Evolutionary conservation across 768 basidiomycete genomes (phyloP).

Genomic region (Tephrocybe sp.): DNA sequence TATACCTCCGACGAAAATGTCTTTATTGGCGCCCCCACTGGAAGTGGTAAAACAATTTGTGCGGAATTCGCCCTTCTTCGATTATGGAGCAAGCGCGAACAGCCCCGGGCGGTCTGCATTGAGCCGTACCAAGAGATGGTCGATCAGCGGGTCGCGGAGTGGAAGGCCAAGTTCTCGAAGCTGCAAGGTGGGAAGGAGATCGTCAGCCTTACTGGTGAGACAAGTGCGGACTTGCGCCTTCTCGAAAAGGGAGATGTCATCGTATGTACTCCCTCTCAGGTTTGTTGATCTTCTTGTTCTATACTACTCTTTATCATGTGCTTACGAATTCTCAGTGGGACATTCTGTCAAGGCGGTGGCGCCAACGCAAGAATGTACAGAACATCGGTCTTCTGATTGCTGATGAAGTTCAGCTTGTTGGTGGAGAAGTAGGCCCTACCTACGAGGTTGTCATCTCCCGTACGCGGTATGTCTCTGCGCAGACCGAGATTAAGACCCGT

Average conservation of each 20-base stretch:
- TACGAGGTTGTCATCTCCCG: conserved; percentile 96
- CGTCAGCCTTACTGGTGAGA: conserved; percentile 91
- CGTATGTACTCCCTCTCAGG: conserved; percentile 91
- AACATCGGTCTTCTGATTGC: conserved; percentile 91
- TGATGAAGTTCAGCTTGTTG: conserved; percentile 93
- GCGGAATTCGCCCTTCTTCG: conserved; percentile 95
- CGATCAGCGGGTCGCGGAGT: conserved; percentile 84
- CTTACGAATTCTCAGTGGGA: conserved; percentile 71
- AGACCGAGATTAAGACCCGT: conserved; percentile 90
- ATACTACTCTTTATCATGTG: background rate
- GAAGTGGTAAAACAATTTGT: conserved; percentile 96
- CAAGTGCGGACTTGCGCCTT: conserved; percentile 85
- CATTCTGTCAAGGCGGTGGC: conserved; percentile 90
- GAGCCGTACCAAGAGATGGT: conserved; percentile 99
- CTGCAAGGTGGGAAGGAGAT: conserved; percentile 94
- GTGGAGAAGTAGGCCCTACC: conserved; percentile 92
- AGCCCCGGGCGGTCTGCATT: conserved; percentile 87
- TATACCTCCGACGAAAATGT: conserved; percentile 97
- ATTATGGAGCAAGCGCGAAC: conserved; percentile 89
- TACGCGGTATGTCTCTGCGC: conserved; percentile 94
- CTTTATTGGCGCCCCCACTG: conserved; percentile 95
- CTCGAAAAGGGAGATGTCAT: conserved; percentile 92
- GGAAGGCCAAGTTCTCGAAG: conserved; percentile 79
- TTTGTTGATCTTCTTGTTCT: conserved; percentile 38
- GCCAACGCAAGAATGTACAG: conserved; percentile 95